A percentile compares a stretch with the other conserved stretches of the same genome.
Evolutionary conservation across 768 basidiomycete species (phyloP).

Genomic region (Tricholoma terreum): DNA sequence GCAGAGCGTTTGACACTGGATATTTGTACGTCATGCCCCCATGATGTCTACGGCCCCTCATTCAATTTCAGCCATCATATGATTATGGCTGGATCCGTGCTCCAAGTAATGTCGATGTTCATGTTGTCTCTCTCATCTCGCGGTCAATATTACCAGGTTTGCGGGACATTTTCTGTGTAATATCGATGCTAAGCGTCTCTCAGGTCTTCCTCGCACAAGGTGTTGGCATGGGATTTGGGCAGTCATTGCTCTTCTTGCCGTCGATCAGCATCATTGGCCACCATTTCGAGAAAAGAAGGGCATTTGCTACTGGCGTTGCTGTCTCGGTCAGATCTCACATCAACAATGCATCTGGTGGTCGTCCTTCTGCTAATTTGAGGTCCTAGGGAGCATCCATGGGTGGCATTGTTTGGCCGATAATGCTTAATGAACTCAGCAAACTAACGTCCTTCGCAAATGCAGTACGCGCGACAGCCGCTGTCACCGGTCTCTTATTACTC

Average conservation of each 20-base stretch:
- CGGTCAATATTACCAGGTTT: conserved; percentile 44
- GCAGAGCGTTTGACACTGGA: conserved; percentile 44
- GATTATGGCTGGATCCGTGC: conserved; percentile 30
- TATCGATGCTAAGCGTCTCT: conserved; percentile 11
- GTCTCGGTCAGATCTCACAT: conserved; percentile 38
- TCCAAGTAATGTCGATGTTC: conserved; percentile 40
- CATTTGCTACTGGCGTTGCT: conserved; percentile 37
- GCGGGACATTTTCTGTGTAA: background rate
- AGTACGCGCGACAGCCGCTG: conserved; percentile 33
- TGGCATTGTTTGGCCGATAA: conserved; percentile 50
- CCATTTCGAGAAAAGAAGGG: conserved; percentile 39
- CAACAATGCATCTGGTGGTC: background rate
- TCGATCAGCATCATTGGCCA: conserved; percentile 46
- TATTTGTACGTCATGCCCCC: conserved; percentile 39
- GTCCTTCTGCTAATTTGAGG: background rate
- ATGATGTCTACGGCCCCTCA: conserved; percentile 18
- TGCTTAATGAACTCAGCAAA: conserved; percentile 36
- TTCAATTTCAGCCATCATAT: conserved; percentile 30
- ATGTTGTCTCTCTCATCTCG: conserved; percentile 42
- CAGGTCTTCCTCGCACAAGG: conserved; percentile 54
- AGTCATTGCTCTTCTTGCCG: conserved; percentile 49
- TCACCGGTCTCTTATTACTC: conserved; percentile 29
- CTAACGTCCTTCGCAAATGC: conserved; percentile 31
- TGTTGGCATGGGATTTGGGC: conserved; percentile 52
- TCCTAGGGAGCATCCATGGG: conserved; percentile 43